Base-by-base conservation (phyloP, 2,329 filamentous ascomycete genomes). In the Exophiala spinifera region DNA sequence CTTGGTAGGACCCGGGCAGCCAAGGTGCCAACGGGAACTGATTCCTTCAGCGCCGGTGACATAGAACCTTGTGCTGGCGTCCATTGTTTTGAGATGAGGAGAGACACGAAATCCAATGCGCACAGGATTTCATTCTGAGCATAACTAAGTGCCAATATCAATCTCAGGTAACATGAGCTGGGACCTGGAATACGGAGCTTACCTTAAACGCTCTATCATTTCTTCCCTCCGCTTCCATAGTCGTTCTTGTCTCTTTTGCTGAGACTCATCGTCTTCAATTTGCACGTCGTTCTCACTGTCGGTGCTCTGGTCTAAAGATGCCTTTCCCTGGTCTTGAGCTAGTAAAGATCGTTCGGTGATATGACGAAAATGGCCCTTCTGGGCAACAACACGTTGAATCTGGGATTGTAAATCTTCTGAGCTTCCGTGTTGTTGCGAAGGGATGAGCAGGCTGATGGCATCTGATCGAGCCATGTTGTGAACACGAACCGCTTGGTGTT, bases 71-170 rank as follows among this genome's bases (percentile, higher is more conserved):
- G 78, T 4, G 86, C 88, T 60, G 86, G 82, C 7, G 80, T 82
- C 0, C 89, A 87, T 66, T 94, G 83, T 68, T 91, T 91, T n/a
- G 89, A 89, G 14, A 94, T 77, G 1, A 95, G 78, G 5, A 95
- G 80, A 25, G 91, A 95, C 52, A 95, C 74, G 64, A 91, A 89
- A 69, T 96, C 89, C 64, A 95, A 82, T 5, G 86, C 84, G 56
- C 88, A 79, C 66, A 87, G 77, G 37, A 73, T 66, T 62, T 76
- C 74, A 65, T 72, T 72, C 51, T 76, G 73, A 28, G 74, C 71
- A 61, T 74, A 69, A 47, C 74, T 76, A 54, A 7, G n/a, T n/a
- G n/a, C n/a, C n/a, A n/a, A n/a, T n/a, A n/a, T n/a, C n/a, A n/a
- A n/a, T n/a, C n/a, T n/a, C n/a, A n/a, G n/a, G 33, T 52, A 61